Percentiles rank a stretch among this genome's conserved stretches.
Evolutionary conservation across 257 asterid genomes (phyloP).

Genomic region (Penstemon eatonii): DNA sequence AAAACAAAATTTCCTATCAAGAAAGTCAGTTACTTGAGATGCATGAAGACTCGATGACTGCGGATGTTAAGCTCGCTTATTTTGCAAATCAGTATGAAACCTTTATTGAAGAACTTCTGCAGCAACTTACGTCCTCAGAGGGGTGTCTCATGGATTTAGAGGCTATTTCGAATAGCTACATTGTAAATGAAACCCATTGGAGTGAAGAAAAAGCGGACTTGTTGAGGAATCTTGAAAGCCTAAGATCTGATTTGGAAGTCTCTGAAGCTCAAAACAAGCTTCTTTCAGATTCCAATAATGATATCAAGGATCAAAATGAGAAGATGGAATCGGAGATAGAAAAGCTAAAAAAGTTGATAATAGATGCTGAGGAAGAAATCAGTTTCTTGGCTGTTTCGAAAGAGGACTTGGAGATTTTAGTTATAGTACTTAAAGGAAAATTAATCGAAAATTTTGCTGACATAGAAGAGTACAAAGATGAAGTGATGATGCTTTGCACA

Average conservation of each 20-base stretch:
- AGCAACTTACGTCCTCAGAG: conserved; percentile 49
- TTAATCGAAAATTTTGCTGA: conserved; percentile 48
- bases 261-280: conserved; percentile 51
- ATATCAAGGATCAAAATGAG: conserved; percentile 41
- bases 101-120: conserved; percentile 39
- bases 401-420: conserved; percentile 65
- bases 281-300: conserved; percentile 54
- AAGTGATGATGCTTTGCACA: conserved; percentile 42
- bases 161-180: conserved; percentile 39
- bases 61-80: conserved; percentile 57
- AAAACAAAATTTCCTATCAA: conserved; percentile 38
- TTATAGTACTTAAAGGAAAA: conserved; percentile 51
- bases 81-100: conserved; percentile 48
- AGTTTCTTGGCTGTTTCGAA: conserved; percentile 41
- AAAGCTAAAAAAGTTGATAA: conserved; percentile 36
- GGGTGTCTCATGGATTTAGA: conserved; percentile 39
- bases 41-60: conserved; percentile 48
- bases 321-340: conserved; percentile 43
- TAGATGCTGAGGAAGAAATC: conserved; percentile 54
- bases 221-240: conserved; percentile 36
- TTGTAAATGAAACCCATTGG: conserved; percentile 50
- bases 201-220: conserved; percentile 47
- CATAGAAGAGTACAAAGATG: conserved; percentile 46
- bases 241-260: conserved; percentile 56
- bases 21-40: conserved; percentile 52